Evolutionary conservation across 768 basidiomycete genomes (phyloP).

Genomic region (Tulasnella sp.): DNA sequence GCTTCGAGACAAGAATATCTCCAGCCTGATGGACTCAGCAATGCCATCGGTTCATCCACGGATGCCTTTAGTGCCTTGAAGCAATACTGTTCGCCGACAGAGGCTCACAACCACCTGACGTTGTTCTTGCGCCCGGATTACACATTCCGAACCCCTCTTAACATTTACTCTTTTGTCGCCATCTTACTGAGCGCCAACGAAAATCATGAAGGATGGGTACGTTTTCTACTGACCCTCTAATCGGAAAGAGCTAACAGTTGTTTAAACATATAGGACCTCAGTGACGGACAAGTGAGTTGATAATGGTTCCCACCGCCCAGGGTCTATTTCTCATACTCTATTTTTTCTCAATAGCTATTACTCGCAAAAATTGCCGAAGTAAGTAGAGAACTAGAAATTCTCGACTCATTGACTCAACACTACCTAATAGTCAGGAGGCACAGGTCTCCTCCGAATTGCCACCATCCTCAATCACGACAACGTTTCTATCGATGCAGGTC

Average conservation of each 20-base stretch:
- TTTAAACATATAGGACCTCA: conserved; percentile 27
- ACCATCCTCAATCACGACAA: conserved; percentile 37
- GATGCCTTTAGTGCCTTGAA: no score
- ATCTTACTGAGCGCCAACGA: conserved; percentile 16
- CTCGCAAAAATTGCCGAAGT: conserved; percentile 31
- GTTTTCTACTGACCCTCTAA: conserved; percentile 20
- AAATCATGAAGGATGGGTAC: conserved; percentile 18
- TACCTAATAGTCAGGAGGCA: conserved; percentile 22
- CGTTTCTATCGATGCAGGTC: conserved; percentile 32
- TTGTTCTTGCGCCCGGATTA: conserved; percentile 34
- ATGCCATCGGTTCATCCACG: no score
- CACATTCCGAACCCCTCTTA: conserved; percentile 30
- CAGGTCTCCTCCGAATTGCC: conserved; percentile 37
- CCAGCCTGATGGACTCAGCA: conserved; percentile 35
- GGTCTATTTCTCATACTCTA: background rate
- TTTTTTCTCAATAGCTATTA: conserved; percentile 27
- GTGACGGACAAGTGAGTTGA: conserved; percentile 40
- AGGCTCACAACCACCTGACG: conserved; percentile 36
- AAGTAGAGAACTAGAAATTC: conserved; percentile 11
- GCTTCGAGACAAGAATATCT: conserved; percentile 16
- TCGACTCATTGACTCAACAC: conserved; percentile 23
- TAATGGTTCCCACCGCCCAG: background rate
- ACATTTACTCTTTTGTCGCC: conserved; percentile 36
- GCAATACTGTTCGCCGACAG: no score
- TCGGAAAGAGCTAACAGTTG: conserved; percentile 8